Evolutionary conservation across 2,329 filamentous ascomycete species (phyloP), one percentile per base, ranked within the genome.

Genomic region (Colletotrichum acutatum): DNA sequence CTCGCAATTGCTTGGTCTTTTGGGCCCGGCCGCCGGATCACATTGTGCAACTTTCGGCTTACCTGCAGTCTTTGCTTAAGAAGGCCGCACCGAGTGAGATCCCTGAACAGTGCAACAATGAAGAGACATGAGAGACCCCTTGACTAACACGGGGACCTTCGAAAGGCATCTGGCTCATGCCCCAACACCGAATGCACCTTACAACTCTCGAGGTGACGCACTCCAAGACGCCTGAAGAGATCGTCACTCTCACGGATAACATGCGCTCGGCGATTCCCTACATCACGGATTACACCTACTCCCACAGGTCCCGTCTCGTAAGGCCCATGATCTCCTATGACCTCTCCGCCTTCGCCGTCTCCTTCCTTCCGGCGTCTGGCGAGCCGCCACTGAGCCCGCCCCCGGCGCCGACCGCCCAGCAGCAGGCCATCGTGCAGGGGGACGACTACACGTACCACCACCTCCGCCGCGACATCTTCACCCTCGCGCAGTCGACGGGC

Each of bases 361-460:
- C 94, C 30, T 98, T 97, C 82, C 84, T 98, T 1, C 95, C 96
- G 0, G 94, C 94, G 0, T 88, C 91, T 4, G 91, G 90, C 12
- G 92, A 95, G 83, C 77, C 80, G 1, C 76, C 80, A 1, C 49
- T 80, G 28, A 84, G 84, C 24, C 85, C 87, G 1, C 70, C 82
- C 5, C 82, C 86, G 1, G 79, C 79, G 1, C 79, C 81, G 5
- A 83, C 85, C 0, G 81, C 83, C 34, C 75, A 77, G n/a, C 78
- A 78, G 22, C 77, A 76, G 14, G 76, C 78, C 56, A 81, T 82
- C 16, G 80, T 84, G 19, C 83, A 87, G 52, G 87, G 90, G 22
- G 93, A 97, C 76, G 78, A 76, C 1, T 98, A 94, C 83, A 95
- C 93, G 0, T 98, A 98, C 81, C 96, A 98, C 80, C 96, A 98